Percentiles rank a stretch among this genome's conserved stretches.
These are phyloP conservation scores for Mycena rebaudengoi DNA, from an alignment of 768 basidiomycete species.

Conservation along the genomic window DNA sequence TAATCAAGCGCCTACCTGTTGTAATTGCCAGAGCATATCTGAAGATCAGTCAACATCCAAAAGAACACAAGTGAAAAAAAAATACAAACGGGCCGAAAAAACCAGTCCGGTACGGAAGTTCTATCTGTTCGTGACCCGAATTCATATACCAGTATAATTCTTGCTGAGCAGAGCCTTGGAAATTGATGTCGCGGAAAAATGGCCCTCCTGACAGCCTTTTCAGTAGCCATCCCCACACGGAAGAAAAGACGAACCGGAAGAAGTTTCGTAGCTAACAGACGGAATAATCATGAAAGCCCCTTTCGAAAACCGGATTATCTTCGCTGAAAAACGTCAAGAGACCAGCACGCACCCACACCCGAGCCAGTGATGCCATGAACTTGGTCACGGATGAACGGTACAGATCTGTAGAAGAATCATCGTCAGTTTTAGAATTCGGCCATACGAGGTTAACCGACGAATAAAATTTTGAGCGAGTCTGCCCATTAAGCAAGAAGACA, in stretches of 20 bases:
- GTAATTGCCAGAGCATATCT: constrained; percentile 52
- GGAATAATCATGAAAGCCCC: constrained; percentile 58
- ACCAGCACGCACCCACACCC: constrained; percentile 52
- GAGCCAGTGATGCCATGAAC: constrained; percentile 58
- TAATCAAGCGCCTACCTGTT: no score
- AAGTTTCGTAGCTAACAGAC: constrained; percentile 52
- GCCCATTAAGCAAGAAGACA: constrained; percentile 52
- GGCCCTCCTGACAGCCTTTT: constrained; percentile 40
- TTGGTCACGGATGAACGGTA: constrained; percentile 60
- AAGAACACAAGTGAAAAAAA: background rate
- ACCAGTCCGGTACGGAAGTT: constrained; percentile 52
- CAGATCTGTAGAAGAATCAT: constrained; percentile 36
- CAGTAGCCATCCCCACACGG: background rate
- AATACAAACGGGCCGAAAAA: constrained; percentile 52
- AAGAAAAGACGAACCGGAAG: constrained; percentile 41
- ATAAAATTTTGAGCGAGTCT: constrained; percentile 59
- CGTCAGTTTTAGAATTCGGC: background rate
- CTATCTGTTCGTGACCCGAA: constrained; percentile 55
- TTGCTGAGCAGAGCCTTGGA: constrained; percentile 55
- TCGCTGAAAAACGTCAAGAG: no score
- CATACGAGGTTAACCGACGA: constrained; percentile 48
- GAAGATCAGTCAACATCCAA: background rate
- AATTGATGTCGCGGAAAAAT: constrained; percentile 60
- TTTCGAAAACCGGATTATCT: no score
- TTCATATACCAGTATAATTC: constrained; percentile 62